phyloP scores from a whole-genome alignment of 345 rosid species.

The Eucalyptus globulus region DNA sequence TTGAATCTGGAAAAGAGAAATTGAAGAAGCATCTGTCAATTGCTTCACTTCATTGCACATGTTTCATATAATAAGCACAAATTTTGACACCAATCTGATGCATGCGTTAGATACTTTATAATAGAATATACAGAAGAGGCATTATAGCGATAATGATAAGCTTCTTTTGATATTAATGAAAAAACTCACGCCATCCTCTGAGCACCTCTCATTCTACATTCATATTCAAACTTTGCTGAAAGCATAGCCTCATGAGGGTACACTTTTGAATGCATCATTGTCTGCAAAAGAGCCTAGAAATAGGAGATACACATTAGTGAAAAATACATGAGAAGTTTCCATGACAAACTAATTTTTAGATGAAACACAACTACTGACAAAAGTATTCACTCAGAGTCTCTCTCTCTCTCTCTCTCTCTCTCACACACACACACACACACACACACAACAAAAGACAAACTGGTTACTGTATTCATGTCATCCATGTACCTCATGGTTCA shows the following conservation, averaged over 20 bases:
- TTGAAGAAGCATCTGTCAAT: neutral
- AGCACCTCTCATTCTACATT: conserved; percentile 88
- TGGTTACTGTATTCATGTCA: neutral
- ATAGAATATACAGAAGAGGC: neutral
- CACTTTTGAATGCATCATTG: conserved; percentile 72
- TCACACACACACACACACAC: neutral
- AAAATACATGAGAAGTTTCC: neutral
- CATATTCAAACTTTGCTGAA: conserved; percentile 85
- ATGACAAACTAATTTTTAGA: neutral
- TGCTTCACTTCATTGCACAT: neutral
- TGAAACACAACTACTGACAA: neutral
- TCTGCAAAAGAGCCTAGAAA: conserved; percentile 72
- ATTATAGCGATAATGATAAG: neutral
- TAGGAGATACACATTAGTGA: neutral
- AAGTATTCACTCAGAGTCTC: neutral
- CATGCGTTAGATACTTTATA: neutral
- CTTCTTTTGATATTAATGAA: neutral
- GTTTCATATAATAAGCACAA: neutral
- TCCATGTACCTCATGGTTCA: neutral
- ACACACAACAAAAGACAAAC: neutral
- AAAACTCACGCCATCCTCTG: conserved; percentile 93
- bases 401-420: neutral
- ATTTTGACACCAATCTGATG: neutral
- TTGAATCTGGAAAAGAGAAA: conserved; percentile 44
- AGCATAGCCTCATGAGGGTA: conserved; percentile 69